These are phyloP conservation scores for Orbilia javanica DNA, from an alignment of 2,329 filamentous ascomycete species.

Conservation along the genomic window DNA sequence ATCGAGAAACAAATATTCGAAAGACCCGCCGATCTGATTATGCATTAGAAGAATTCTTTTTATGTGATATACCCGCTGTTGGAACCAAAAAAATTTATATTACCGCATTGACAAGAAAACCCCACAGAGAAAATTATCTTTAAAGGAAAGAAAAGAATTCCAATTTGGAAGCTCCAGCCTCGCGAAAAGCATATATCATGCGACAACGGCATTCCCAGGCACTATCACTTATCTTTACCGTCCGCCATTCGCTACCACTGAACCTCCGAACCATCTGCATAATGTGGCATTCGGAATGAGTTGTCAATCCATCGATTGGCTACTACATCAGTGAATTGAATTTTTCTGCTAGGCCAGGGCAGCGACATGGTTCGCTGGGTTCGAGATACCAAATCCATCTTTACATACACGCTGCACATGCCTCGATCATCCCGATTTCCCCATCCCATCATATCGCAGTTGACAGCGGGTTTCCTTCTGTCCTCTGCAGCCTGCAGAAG, in stretches of 20 bases:
- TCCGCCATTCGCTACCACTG: conserved; percentile 20
- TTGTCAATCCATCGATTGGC: conserved; percentile 39
- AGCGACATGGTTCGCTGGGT: conserved; percentile 21
- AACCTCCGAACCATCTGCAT: conserved; percentile 17
- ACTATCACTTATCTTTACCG: conserved; percentile 24
- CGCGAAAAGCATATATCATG: conserved; percentile 12
- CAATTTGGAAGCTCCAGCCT: neutral
- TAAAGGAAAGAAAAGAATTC: neutral
- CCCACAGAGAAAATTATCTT: neutral
- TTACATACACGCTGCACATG: neutral
- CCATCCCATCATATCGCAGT: conserved; percentile 29
- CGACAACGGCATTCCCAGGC: conserved; percentile 22
- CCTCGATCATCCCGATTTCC: conserved; percentile 22
- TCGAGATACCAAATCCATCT: conserved; percentile 36
- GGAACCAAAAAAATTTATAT: neutral
- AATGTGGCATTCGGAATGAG: conserved; percentile 36
- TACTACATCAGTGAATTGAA: neutral
- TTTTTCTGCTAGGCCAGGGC: conserved; percentile 1
- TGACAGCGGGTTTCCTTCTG: neutral
- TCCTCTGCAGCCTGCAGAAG: neutral
- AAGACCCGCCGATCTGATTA: neutral
- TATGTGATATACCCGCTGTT: neutral
- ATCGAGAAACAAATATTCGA: neutral
- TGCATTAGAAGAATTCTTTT: neutral
- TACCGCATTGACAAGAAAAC: neutral